Evolutionary conservation across 2,329 filamentous ascomycete species (phyloP).

Genomic region (Paracoccidioides lutzii): DNA sequence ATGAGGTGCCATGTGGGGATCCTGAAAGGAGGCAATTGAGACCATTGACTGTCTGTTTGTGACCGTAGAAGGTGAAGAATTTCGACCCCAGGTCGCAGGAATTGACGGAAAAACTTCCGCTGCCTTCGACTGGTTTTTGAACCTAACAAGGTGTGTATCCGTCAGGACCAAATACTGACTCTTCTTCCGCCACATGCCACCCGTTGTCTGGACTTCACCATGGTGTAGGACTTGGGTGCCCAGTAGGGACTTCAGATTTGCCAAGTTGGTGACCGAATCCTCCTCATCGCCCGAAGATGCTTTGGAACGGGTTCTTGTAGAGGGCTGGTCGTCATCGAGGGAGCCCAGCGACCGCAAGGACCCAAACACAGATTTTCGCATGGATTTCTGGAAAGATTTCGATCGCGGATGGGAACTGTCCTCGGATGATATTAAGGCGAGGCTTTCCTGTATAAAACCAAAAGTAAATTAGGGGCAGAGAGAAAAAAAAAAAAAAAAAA

Average conservation of each 20-base stretch:
- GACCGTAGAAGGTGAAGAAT: slow-evolving; percentile 28
- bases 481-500: not conserved
- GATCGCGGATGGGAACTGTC: slow-evolving; percentile 17
- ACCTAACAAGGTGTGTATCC: slow-evolving; percentile 53
- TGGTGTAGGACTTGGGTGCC: slow-evolving; percentile 46
- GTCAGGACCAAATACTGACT: slow-evolving; percentile 62
- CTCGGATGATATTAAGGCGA: not conserved
- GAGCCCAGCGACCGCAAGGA: slow-evolving; percentile 43
- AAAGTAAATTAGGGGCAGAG: not conserved
- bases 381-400: slow-evolving; percentile 32
- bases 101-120: slow-evolving; percentile 49
- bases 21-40: slow-evolving; percentile 49
- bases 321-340: slow-evolving; percentile 37
- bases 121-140: slow-evolving; percentile 55
- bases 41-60: slow-evolving; percentile 42
- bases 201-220: slow-evolving; percentile 58
- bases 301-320: slow-evolving; percentile 37
- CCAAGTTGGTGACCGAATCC: slow-evolving; percentile 19
- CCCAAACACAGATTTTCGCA: slow-evolving; percentile 45
- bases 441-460: not conserved
- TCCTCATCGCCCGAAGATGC: slow-evolving; percentile 37
- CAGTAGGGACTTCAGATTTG: slow-evolving; percentile 22
- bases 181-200: slow-evolving; percentile 58
- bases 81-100: slow-evolving; percentile 26
- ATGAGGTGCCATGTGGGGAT: slow-evolving; percentile 46